Base-by-base conservation (phyloP, 2,329 filamentous ascomycete species). In the Aspergillus melleus region DNA sequence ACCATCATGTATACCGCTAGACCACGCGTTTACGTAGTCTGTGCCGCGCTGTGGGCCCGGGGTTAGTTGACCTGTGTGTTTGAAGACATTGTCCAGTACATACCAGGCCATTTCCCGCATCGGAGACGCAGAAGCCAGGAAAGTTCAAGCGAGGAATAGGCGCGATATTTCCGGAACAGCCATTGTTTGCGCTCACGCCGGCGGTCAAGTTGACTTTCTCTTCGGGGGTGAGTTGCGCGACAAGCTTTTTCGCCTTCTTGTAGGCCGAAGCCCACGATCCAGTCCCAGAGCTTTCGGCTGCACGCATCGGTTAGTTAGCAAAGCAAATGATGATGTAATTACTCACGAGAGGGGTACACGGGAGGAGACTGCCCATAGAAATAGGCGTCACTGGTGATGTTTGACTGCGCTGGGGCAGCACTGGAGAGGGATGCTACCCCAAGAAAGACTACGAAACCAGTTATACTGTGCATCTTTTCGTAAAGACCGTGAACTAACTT, bases 71-170 rank as follows among this genome's bases (percentile, higher is more conserved):
- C 1, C 11, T 46, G 6, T 2, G 26, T 8, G 22, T 20, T 26
- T n/a, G 14, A 26, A 14, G 24, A 3, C 11, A 30, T n/a, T 16
- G 1, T 19, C 10, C 11, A 42, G 26, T 8, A 62, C 64, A 30
- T 51, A 71, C 68, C 22, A 80, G 68, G 6, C 78, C 78, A 65
- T 78, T 77, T 5, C 72, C 74, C 11, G 75, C 78, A 66, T 81
- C 79, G 9, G 74, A 71, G 6, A 80, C 68, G 61, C 78, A 80
- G 3, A 80, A 58, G 1, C 77, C 77, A 0, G 70, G 65, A 47
- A 76, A 75, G 2, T 68, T 68, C 4, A 76, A 55, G 2, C 73
- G 69, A 1, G 67, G 61, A 20, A 76, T 72, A 1, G 71, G 54
- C 8, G 64, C 61, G 52, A 76, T 76, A 44, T 69, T 70, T 14